Evolutionary conservation across 768 basidiomycete species (phyloP), one percentile per base, ranked within the genome.

Genomic region (Boletus edulis): DNA sequence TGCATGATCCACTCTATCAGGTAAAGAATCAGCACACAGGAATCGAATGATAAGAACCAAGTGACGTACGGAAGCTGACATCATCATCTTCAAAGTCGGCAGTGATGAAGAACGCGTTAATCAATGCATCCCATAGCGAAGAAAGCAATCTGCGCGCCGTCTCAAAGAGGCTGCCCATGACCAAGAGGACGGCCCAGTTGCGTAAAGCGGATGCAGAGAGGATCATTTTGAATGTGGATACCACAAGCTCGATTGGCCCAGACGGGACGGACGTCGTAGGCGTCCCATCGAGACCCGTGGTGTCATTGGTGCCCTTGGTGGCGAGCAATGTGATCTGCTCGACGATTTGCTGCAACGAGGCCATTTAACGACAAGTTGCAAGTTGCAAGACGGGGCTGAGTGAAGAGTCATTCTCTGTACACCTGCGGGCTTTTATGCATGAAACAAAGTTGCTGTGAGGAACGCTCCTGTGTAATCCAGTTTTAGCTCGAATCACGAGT

Each of bases 1-100:
- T 77, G 69, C 78, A 87, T 79, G 62, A 89, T 76, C 88, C 88
- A 90, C 38, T 78, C 86, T 88, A 53, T 27, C 38, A 38, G 46
- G 32, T 20, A 31, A 31, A 18, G 35, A 22, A 22, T 51, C 46
- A 50, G 51, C 31, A 55, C 51, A 44, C 31, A 46, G 40, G 5
- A 1, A 43, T 17, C 17, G 38, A 32, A n/a, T 9, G 2, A n/a
- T 31, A 3, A 32, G 4, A 57, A 29, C 45, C 59, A 12, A 37
- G 38, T 3, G 20, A 59, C 83, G 11, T 61, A 86, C 86, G 68
- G 60, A 78, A 87, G 52, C 79, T 75, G n/a, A 63, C 48, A 58
- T 90, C 87, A 0, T 78, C 71, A 5, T 83, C 80, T 1, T 84
- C 77, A 50, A 89, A 85, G 32, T 70, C 73, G 2, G 82, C 85